Conservation (phyloP, 129 eudicot species). For the Glebionis coronaria region DNA sequence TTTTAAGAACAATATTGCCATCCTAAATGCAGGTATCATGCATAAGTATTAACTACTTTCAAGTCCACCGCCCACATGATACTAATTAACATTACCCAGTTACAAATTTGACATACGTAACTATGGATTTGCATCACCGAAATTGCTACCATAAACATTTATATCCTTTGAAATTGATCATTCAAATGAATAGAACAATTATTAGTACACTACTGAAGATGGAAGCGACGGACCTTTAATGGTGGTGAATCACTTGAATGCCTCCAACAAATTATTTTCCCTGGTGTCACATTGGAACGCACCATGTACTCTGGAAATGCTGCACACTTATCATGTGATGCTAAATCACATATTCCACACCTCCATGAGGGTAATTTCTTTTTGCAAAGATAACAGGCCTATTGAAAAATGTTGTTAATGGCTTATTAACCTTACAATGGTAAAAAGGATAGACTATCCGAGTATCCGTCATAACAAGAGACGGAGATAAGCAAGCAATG, state of each 20-base stretch:
- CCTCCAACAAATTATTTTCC: constrained; percentile 72
- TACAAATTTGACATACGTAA: too few relatives aligned
- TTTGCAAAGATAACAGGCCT: constrained; percentile 74
- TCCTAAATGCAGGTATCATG: too few relatives aligned
- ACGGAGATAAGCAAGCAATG: too few relatives aligned
- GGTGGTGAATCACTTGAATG: constrained; percentile 54
- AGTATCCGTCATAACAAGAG: too few relatives aligned
- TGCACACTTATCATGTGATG: constrained; percentile 67
- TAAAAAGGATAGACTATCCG: too few relatives aligned
- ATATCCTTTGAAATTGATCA: background rate
- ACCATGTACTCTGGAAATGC: constrained; percentile 60
- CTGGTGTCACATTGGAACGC: constrained; percentile 31
- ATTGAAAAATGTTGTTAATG: constrained; percentile 12
- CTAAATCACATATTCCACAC: constrained; percentile 60
- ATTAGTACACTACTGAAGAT: constrained; percentile 12
- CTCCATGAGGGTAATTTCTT: constrained; percentile 50
- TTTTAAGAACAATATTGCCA: too few relatives aligned
- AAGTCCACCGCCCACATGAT: too few relatives aligned
- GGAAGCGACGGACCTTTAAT: constrained; percentile 47
- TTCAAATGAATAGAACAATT: background rate
- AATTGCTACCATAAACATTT: too few relatives aligned
- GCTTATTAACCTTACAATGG: background rate
- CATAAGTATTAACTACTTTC: too few relatives aligned
- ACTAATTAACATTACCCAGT: too few relatives aligned
- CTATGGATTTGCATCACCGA: too few relatives aligned